Evolutionary conservation across 176 grass and related monocot genomes (phyloP).

Genomic region (Urochloa ruziziensis): DNA sequence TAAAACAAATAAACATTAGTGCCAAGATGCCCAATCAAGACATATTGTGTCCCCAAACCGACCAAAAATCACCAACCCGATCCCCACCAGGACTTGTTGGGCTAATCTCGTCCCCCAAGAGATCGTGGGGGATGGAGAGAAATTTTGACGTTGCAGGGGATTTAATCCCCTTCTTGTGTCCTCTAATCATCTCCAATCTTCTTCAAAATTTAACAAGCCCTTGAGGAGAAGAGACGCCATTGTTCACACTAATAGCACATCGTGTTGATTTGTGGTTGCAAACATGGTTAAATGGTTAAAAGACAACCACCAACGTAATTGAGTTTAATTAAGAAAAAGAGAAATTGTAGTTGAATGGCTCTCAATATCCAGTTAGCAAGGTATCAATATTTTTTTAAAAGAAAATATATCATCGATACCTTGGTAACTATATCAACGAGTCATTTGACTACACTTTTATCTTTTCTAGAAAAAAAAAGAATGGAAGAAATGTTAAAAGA

Average conservation of each 20-base stretch:
- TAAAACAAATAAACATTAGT: background rate
- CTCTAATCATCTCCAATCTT: too few species aligned
- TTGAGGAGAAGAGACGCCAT: background rate
- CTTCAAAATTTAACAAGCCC: too few species aligned
- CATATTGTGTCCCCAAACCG: background rate
- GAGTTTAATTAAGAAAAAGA: background rate
- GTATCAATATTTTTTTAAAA: too few species aligned
- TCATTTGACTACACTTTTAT: background rate
- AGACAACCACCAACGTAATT: background rate
- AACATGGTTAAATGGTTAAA: background rate
- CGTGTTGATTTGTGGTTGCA: background rate
- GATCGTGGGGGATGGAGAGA: too few species aligned
- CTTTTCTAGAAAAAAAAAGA: background rate
- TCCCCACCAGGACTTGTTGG: too few species aligned
- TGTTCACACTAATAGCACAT: background rate
- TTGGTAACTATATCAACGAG: background rate
- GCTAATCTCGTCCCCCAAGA: too few species aligned
- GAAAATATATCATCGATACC: too few species aligned
- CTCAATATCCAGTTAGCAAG: too few species aligned
- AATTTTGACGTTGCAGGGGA: too few species aligned
- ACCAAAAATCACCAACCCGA: background rate
- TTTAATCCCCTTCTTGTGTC: too few species aligned
- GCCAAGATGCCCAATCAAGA: background rate
- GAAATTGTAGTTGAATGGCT: background rate
- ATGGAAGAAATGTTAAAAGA: background rate